Conservation (phyloP, 139 green algal genomes). For the Nannochloris sp. region DNA sequence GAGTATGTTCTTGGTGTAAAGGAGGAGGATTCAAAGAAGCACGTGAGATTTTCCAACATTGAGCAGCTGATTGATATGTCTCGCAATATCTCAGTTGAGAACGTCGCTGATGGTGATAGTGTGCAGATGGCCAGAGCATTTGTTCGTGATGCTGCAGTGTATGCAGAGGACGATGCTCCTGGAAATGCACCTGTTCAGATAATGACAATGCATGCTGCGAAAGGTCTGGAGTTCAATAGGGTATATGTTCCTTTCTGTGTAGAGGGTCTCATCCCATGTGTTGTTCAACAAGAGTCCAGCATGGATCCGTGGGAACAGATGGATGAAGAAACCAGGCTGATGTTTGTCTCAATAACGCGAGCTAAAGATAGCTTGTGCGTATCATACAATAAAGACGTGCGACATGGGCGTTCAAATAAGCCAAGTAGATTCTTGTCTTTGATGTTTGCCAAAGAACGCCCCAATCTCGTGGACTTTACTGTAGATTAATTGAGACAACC, state of each 20-base stretch:
- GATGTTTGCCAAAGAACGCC: too few species aligned
- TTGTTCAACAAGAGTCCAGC: too few species aligned
- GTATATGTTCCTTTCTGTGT: constrained; percentile 38
- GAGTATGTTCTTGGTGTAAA: constrained; percentile 16
- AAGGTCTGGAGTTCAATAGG: constrained; percentile 51
- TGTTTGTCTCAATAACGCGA: constrained; percentile 25
- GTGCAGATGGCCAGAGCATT: constrained; percentile 22
- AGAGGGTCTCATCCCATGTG: constrained; percentile 7
- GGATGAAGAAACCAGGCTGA: constrained; percentile 22
- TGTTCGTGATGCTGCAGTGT: constrained; percentile 37
- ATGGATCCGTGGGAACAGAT: too few species aligned
- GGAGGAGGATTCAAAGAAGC: constrained; percentile 10
- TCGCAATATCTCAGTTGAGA: not conserved
- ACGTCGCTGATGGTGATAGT: constrained; percentile 1
- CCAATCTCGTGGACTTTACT: too few species aligned
- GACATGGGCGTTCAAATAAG: too few species aligned
- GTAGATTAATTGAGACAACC: too few species aligned
- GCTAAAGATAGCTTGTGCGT: constrained; percentile 18
- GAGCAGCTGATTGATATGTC: too few species aligned
- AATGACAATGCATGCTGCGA: constrained; percentile 52
- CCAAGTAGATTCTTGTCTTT: too few species aligned
- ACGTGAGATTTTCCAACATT: not conserved
- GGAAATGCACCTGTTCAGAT: constrained; percentile 32
- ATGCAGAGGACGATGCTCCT: constrained; percentile 18
- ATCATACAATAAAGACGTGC: too few species aligned